Conservation (phyloP, 495 filamentous ascomycete species). For the Penicillium desertorum region DNA sequence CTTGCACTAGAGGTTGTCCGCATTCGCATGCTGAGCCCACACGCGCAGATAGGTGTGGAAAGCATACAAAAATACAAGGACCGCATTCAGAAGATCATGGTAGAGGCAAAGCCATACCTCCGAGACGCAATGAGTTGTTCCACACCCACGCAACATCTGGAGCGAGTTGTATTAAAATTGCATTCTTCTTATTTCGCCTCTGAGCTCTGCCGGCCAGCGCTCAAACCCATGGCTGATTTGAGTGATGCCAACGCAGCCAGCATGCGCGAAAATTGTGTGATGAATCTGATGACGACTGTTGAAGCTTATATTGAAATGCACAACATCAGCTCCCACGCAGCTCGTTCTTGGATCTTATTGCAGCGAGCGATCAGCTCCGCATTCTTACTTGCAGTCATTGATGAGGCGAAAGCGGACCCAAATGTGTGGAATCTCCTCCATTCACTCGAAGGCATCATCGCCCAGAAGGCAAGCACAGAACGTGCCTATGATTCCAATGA, state of each 20-base stretch:
- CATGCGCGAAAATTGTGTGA: constrained; percentile 47
- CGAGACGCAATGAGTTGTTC: constrained; percentile 50
- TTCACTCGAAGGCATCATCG: constrained; percentile 44
- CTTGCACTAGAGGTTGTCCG: constrained; percentile 57
- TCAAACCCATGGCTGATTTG: constrained; percentile 40
- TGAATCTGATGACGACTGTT: constrained; percentile 44
- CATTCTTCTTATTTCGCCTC: constrained; percentile 60
- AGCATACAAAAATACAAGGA: constrained; percentile 53
- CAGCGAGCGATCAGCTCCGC: constrained; percentile 51
- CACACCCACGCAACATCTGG: constrained; percentile 50
- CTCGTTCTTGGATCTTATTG: constrained; percentile 49
- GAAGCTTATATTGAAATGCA: constrained; percentile 51
- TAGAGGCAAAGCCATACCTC: constrained; percentile 52
- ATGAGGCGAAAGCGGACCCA: constrained; percentile 43
- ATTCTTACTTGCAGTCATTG: constrained; percentile 48
- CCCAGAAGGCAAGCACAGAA: constrained; percentile 43
- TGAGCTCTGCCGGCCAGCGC: constrained; percentile 59
- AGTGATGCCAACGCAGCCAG: constrained; percentile 39
- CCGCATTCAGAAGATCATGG: constrained; percentile 51
- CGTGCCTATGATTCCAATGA: constrained; percentile 28
- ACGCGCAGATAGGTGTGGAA: constrained; percentile 42
- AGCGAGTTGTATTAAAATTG: constrained; percentile 56
- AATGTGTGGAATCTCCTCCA: constrained; percentile 43
- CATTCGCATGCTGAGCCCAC: constrained; percentile 49
- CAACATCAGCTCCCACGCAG: constrained; percentile 42